phyloP scores from a whole-genome alignment of 306 rosid genomes.

The Cicer cuneatum region DNA sequence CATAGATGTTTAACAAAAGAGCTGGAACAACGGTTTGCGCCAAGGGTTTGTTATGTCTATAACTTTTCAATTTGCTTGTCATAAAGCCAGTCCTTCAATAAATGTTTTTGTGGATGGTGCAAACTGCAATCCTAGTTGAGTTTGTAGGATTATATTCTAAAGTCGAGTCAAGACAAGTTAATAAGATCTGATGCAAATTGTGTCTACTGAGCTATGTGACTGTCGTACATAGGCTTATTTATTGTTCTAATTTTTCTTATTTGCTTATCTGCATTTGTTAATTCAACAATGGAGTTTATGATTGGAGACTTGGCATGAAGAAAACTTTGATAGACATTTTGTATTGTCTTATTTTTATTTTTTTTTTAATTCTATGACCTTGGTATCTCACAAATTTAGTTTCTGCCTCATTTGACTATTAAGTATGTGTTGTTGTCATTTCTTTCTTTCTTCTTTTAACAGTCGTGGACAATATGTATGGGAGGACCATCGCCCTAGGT shows the following conservation, averaged over 20 bases:
- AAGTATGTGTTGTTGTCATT: neutral
- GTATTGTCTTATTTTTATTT: neutral
- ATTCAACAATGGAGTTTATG: neutral
- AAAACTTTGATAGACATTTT: neutral
- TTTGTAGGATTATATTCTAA: constrained; percentile 10
- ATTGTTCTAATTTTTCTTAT: constrained; percentile 1
- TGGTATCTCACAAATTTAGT: neutral
- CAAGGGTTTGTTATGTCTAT: neutral
- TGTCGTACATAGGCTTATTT: neutral
- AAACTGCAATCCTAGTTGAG: neutral
- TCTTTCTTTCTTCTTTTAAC: constrained; percentile 31
- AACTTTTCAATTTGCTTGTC: constrained; percentile 11
- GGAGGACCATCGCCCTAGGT: constrained; percentile 98
- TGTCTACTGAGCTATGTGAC: constrained; percentile 18
- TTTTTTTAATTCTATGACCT: neutral
- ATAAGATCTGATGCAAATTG: neutral
- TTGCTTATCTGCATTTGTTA: constrained; percentile 23
- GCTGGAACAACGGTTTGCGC: neutral
- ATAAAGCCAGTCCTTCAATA: neutral
- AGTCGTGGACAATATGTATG: constrained; percentile 85
- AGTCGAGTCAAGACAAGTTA: constrained; percentile 6
- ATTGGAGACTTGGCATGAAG: constrained; percentile 29
- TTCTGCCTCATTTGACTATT: neutral
- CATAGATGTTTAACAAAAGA: neutral
- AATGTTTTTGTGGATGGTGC: neutral